A percentile compares a stretch with the other conserved stretches of the same genome.
These are phyloP conservation scores for Daldinia childiae DNA, from an alignment of 495 filamentous ascomycete species.

Conservation along the genomic window DNA sequence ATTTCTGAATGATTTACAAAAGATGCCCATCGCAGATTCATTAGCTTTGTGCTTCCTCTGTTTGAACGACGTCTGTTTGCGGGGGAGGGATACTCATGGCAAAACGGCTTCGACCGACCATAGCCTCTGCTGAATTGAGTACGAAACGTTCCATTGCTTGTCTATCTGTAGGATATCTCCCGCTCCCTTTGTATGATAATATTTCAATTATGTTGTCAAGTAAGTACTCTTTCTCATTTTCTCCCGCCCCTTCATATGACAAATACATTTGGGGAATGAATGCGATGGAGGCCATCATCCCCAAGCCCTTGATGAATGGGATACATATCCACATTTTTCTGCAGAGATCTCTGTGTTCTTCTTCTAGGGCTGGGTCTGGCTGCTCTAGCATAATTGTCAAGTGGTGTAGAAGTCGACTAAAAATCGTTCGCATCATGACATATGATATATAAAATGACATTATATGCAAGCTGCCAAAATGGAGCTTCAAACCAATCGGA, in stretches of 20 bases:
- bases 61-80: neutral
- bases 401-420: constrained; percentile 22
- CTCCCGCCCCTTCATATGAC: constrained; percentile 25
- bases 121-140: constrained; percentile 22
- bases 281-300: neutral
- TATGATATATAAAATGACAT: constrained; percentile 26
- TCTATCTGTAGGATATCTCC: constrained; percentile 15
- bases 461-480: constrained; percentile 18
- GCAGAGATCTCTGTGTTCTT: constrained; percentile 12
- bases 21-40: neutral
- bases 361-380: constrained; percentile 4
- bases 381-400: constrained; percentile 1
- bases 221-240: constrained; percentile 26
- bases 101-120: constrained; percentile 10
- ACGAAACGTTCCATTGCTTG: neutral
- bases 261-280: constrained; percentile 1
- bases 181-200: constrained; percentile 2
- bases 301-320: constrained; percentile 21
- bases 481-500: constrained; percentile 19
- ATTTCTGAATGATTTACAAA: neutral
- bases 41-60: neutral
- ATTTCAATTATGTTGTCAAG: constrained; percentile 16
- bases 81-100: neutral
- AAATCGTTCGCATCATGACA: constrained; percentile 16
- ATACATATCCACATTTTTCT: constrained; percentile 28